These are phyloP conservation scores for Magnusiomyces tetraspermus DNA, from an alignment of 1,139 yeast species.

Conservation along the genomic window DNA sequence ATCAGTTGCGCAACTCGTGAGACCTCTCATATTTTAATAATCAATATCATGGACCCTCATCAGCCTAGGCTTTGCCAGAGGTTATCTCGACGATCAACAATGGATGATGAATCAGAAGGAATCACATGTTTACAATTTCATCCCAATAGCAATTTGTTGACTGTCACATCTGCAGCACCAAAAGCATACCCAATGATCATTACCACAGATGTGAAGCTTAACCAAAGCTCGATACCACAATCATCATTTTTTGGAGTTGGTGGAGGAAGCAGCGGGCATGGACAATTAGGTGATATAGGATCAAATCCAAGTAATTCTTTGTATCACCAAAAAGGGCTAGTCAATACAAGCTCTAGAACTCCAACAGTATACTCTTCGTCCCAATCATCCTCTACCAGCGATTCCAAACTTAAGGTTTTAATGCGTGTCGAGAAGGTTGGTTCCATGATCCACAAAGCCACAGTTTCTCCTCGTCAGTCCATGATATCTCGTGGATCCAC, in stretches of 20 bases:
- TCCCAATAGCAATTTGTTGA: conserved; percentile 46
- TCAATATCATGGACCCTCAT: conserved; percentile 52
- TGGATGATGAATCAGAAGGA: conserved; percentile 51
- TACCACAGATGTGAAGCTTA: conserved; percentile 36
- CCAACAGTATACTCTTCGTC: conserved; percentile 14
- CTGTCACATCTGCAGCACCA: conserved; percentile 51
- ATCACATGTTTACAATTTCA: conserved; percentile 74
- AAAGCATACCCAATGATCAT: conserved; percentile 48
- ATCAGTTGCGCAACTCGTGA: conserved; percentile 75
- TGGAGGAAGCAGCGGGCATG: too few relatives aligned
- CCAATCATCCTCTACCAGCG: conserved; percentile 13
- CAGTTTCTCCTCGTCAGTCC: conserved; percentile 61
- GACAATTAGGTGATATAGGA: neutral
- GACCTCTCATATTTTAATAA: conserved; percentile 70
- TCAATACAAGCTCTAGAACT: too few relatives aligned
- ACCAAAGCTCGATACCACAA: neutral
- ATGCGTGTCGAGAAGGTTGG: conserved; percentile 74
- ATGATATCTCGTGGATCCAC: neutral
- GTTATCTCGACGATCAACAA: conserved; percentile 48
- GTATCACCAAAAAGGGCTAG: neutral
- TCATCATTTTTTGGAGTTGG: too few relatives aligned
- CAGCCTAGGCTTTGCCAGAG: conserved; percentile 67
- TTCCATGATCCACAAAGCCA: conserved; percentile 58
- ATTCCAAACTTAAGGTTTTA: conserved; percentile 26
- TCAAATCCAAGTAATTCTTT: too few relatives aligned